These are phyloP conservation scores for Termitomyces sp. DNA, from an alignment of 768 basidiomycete genomes.

Conservation along the genomic window DNA sequence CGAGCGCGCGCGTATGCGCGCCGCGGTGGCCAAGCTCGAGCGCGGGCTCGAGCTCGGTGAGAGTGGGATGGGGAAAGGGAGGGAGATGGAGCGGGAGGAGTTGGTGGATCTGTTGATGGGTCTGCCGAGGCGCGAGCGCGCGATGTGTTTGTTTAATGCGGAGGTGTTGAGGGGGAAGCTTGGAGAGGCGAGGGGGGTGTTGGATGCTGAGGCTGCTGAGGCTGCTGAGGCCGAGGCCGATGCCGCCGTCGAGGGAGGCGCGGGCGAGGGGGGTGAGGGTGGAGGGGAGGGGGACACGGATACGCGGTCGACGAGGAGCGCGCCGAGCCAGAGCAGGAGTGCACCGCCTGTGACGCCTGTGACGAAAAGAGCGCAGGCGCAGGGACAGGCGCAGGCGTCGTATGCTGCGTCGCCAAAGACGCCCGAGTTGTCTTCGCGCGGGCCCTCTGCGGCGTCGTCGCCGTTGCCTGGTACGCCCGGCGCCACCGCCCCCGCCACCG, in stretches of 20 bases:
- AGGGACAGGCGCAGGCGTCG: slow-evolving; percentile 13
- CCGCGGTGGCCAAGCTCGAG: slow-evolving; percentile 64
- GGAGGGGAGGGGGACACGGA: too few species aligned
- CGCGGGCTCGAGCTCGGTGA: slow-evolving; percentile 47
- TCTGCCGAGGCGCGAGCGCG: slow-evolving; percentile 83
- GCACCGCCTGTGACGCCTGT: slow-evolving; percentile 51
- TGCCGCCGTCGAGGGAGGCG: background rate
- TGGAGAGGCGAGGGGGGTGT: slow-evolving; percentile 73
- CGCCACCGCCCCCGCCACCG: too few species aligned
- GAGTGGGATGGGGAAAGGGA: too few species aligned
- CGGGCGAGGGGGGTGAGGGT: too few species aligned
- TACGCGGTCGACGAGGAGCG: slow-evolving; percentile 13
- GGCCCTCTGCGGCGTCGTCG: slow-evolving; percentile 66
- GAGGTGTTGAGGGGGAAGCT: slow-evolving; percentile 77
- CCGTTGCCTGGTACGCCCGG: slow-evolving; percentile 63
- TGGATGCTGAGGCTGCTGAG: slow-evolving; percentile 61
- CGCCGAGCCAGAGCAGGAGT: slow-evolving; percentile 3
- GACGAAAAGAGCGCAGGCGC: slow-evolving; percentile 36
- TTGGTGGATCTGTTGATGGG: slow-evolving; percentile 80
- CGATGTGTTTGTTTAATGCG: slow-evolving; percentile 85
- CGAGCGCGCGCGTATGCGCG: slow-evolving; percentile 71
- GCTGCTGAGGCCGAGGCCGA: slow-evolving; percentile 20
- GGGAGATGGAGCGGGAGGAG: too few species aligned
- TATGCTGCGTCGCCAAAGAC: slow-evolving; percentile 55
- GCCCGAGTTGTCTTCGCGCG: slow-evolving; percentile 71